These are phyloP conservation scores for Dictyostelium brefeldianum DNA, from an alignment of 78 protist species.

Conservation along the genomic window DNA sequence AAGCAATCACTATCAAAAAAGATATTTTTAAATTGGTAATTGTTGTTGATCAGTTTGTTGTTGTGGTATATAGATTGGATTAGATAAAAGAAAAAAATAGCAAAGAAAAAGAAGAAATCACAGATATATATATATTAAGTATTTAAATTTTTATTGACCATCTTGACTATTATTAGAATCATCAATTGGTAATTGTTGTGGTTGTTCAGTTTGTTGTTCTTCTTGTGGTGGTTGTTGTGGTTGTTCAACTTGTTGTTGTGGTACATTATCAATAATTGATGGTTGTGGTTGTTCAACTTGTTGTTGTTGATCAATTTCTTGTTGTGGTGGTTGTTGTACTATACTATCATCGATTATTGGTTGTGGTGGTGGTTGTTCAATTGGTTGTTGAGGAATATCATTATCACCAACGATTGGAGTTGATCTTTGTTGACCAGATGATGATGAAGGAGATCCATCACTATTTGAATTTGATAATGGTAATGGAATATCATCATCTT, in stretches of 20 bases:
- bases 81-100: not conserved
- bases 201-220: not conserved
- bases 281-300: not conserved
- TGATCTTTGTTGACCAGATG: not conserved
- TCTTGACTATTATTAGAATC: no score
- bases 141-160: no score
- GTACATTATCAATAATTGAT: not conserved
- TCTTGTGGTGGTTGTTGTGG: not conserved
- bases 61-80: not conserved
- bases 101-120: no score
- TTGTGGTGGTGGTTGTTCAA: not conserved
- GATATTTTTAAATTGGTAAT: no score
- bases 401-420: not conserved
- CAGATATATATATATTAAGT: no score
- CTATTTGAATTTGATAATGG: not conserved
- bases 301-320: not conserved
- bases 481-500: constrained; percentile 1
- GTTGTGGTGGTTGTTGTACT: not conserved
- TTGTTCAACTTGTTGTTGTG: not conserved
- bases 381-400: not conserved
- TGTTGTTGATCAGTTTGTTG: no score
- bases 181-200: not conserved
- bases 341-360: no score
- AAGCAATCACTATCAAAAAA: not conserved
- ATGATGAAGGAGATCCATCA: not conserved